Evolutionary conservation across 2,329 filamentous ascomycete species (phyloP).

Genomic region (Neopestalotiopsis sp.): DNA sequence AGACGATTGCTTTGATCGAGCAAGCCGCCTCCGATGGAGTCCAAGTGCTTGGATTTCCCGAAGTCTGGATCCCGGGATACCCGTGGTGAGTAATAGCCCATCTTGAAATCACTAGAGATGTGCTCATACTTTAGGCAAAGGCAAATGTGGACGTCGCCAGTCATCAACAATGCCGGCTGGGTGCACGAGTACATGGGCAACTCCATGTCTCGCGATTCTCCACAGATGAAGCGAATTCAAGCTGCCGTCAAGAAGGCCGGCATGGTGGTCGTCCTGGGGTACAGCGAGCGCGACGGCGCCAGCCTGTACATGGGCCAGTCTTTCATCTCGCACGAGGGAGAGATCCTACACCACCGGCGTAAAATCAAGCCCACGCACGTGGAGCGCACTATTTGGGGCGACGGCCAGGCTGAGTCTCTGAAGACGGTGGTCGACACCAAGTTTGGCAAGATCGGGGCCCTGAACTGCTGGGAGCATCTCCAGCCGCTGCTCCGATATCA

Average conservation of each 20-base stretch:
- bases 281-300: conserved; percentile 51
- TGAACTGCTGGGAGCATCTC: conserved; percentile 48
- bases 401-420: conserved; percentile 62
- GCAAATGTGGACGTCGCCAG: conserved; percentile 44
- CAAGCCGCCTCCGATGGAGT: conserved; percentile 60
- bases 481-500: conserved; percentile 53
- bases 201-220: conserved; percentile 42
- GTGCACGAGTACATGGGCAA: conserved; percentile 42
- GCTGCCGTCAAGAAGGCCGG: conserved; percentile 46
- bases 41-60: conserved; percentile 58
- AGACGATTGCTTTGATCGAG: conserved; percentile 62
- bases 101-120: background rate
- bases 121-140: conserved; percentile 29
- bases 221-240: conserved; percentile 49
- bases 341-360: conserved; percentile 51
- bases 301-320: conserved; percentile 47
- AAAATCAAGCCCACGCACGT: conserved; percentile 59
- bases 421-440: conserved; percentile 54
- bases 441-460: conserved; percentile 57
- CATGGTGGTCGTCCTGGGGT: conserved; percentile 54
- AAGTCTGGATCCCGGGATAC: conserved; percentile 62
- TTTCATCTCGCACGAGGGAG: conserved; percentile 54
- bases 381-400: conserved; percentile 56
- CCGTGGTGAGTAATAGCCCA: conserved; percentile 33
- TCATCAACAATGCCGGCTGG: conserved; percentile 47